Conservation (phyloP, 2,329 filamentous ascomycete genomes). For the Lasiodiplodia citricola region DNA sequence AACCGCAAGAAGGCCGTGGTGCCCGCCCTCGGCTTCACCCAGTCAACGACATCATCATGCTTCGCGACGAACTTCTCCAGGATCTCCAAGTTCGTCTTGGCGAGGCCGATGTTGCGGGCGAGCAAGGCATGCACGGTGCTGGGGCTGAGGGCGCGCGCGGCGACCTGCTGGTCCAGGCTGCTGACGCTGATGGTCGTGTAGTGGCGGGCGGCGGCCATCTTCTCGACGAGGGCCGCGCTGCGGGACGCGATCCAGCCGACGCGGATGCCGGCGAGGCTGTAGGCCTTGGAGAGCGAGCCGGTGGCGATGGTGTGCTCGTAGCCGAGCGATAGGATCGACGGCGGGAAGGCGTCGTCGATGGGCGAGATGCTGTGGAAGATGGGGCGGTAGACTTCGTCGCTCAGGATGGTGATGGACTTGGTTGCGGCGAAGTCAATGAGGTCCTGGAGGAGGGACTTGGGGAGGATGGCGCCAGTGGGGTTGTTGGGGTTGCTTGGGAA, state of each 20-base stretch:
- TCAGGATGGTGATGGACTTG: slow-evolving; percentile 64
- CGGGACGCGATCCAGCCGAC: slow-evolving; percentile 82
- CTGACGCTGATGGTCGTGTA: slow-evolving; percentile 88
- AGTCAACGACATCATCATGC: slow-evolving; percentile 68
- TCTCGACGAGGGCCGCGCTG: slow-evolving; percentile 65
- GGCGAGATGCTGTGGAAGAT: slow-evolving; percentile 74
- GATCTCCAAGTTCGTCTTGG: slow-evolving; percentile 68
- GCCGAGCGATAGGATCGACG: slow-evolving; percentile 72
- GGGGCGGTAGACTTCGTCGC: slow-evolving; percentile 84
- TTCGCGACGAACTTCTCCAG: slow-evolving; percentile 71
- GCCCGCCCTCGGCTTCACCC: slow-evolving; percentile 76
- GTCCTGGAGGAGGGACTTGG: slow-evolving; percentile 62
- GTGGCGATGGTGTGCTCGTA: slow-evolving; percentile 75
- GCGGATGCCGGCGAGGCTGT: slow-evolving; percentile 79
- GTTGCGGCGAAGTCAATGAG: slow-evolving; percentile 69
- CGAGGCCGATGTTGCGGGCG: slow-evolving; percentile 68
- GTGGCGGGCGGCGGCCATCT: slow-evolving; percentile 69
- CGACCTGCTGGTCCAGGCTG: slow-evolving; percentile 80
- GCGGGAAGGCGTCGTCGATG: slow-evolving; percentile 61
- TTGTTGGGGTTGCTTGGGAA: slow-evolving; percentile 78
- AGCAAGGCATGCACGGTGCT: slow-evolving; percentile 68
- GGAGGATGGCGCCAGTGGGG: slow-evolving; percentile 71
- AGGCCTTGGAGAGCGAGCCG: slow-evolving; percentile 85
- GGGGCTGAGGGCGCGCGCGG: slow-evolving; percentile 72
- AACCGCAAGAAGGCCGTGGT: slow-evolving; percentile 82